phyloP scores from a whole-genome alignment of 2,329 filamentous ascomycete species.

The Calonectria pauciramosa region DNA sequence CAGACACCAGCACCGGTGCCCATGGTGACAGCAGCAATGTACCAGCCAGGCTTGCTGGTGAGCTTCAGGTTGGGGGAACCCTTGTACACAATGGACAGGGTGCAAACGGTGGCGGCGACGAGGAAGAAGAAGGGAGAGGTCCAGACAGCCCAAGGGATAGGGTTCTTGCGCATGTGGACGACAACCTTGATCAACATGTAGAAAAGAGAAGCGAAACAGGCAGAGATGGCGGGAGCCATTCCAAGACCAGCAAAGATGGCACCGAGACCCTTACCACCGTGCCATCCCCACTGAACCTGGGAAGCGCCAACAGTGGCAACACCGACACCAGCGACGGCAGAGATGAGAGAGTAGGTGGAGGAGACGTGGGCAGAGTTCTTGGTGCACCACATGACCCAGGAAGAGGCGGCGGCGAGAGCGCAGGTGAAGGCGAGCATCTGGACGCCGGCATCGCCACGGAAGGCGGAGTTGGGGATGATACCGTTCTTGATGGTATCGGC shows the following conservation, averaged over 20 bases:
- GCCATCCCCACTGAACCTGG: slow-evolving; percentile 78
- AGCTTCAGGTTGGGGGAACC: slow-evolving; percentile 69
- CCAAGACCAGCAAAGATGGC: slow-evolving; percentile 78
- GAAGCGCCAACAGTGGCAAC: slow-evolving; percentile 74
- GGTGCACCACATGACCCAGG: slow-evolving; percentile 87
- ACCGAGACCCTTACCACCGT: slow-evolving; percentile 75
- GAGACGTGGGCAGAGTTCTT: slow-evolving; percentile 80
- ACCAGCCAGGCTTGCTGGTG: slow-evolving; percentile 72
- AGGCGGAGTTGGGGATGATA: slow-evolving; percentile 74
- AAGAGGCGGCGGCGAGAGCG: slow-evolving; percentile 73
- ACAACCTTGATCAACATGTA: slow-evolving; percentile 75
- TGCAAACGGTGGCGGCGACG: slow-evolving; percentile 80
- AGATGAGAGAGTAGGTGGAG: slow-evolving; percentile 80
- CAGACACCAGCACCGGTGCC: slow-evolving; percentile 73
- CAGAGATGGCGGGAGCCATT: slow-evolving; percentile 79
- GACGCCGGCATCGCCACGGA: slow-evolving; percentile 73
- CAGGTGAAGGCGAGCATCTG: slow-evolving; percentile 78
- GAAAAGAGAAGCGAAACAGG: slow-evolving; percentile 74
- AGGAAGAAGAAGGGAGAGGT: slow-evolving; percentile 84
- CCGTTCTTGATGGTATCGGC: slow-evolving; percentile 86
- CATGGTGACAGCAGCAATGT: slow-evolving; percentile 75
- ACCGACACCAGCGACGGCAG: slow-evolving; percentile 77
- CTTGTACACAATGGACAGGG: slow-evolving; percentile 85
- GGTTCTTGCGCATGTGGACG: slow-evolving; percentile 80
- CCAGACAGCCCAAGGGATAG: slow-evolving; percentile 79